These are phyloP conservation scores for Xylaria flabelliformis DNA, from an alignment of 495 filamentous ascomycete species.

Conservation along the genomic window DNA sequence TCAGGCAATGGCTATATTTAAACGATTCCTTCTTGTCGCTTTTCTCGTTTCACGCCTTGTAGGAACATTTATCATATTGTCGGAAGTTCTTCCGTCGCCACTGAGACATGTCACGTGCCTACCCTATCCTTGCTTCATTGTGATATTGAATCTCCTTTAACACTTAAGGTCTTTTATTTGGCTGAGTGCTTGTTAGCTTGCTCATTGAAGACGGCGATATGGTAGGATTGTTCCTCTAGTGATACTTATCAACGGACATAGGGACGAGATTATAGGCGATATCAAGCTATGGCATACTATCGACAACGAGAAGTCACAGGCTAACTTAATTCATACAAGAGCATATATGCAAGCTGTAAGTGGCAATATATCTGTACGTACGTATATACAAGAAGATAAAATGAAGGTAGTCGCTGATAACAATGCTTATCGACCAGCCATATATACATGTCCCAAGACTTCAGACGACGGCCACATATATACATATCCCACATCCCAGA, in stretches of 20 bases:
- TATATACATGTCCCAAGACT: not conserved
- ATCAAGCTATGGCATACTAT: not conserved
- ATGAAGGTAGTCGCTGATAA: not conserved
- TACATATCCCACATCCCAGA: not conserved
- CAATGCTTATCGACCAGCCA: not conserved
- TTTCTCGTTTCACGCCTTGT: not conserved
- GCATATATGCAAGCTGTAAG: not conserved
- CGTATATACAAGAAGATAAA: conserved; percentile 16
- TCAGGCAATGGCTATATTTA: not conserved
- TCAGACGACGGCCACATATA: not conserved
- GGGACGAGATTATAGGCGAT: not conserved
- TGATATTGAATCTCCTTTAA: not conserved
- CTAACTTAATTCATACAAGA: not conserved
- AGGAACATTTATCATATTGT: not conserved
- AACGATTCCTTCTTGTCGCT: not conserved
- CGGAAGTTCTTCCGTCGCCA: not conserved
- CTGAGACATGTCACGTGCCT: not conserved
- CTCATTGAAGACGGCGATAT: not conserved
- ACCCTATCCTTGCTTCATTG: not conserved
- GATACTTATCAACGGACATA: not conserved
- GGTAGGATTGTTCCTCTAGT: not conserved
- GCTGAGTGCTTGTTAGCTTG: not conserved
- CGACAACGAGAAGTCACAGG: not conserved
- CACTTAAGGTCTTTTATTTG: not conserved
- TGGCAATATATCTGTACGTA: not conserved